Conservation (phyloP, 2,329 filamentous ascomycete species). For the Alternaria dauci region DNA sequence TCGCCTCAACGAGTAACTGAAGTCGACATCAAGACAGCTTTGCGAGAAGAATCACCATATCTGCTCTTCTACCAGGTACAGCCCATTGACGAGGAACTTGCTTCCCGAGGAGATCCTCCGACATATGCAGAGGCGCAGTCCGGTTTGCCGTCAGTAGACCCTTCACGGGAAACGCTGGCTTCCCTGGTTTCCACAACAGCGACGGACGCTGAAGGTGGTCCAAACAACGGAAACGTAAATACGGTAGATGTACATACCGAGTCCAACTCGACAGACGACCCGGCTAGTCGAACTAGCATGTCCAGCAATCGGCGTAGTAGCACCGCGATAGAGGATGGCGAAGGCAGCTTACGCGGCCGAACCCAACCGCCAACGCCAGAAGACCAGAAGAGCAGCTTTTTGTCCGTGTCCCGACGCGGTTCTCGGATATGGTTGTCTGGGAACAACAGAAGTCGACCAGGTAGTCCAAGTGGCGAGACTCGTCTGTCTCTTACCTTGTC, state of each 20-base stretch:
- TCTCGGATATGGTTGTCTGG: constrained; percentile 44
- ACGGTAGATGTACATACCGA: constrained; percentile 24
- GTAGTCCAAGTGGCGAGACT: constrained; percentile 51
- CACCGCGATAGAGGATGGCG: constrained; percentile 52
- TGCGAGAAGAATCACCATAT: constrained; percentile 91
- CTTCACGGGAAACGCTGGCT: constrained; percentile 43
- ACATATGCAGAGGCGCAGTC: constrained; percentile 50
- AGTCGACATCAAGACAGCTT: constrained; percentile 78
- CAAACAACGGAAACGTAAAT: constrained; percentile 37
- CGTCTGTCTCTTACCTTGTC: constrained; percentile 55
- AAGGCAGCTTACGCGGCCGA: constrained; percentile 42
- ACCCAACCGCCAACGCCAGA: constrained; percentile 56
- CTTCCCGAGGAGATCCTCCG: constrained; percentile 50
- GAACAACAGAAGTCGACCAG: constrained; percentile 52
- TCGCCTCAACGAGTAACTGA: constrained; percentile 73
- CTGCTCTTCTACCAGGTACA: constrained; percentile 95
- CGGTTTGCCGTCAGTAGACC: constrained; percentile 28
- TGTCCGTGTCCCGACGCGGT: constrained; percentile 45
- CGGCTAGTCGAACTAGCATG: constrained; percentile 44
- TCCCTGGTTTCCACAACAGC: constrained; percentile 24
- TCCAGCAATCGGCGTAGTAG: constrained; percentile 53
- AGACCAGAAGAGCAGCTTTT: constrained; percentile 48
- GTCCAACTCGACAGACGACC: constrained; percentile 30
- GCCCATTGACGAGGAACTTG: constrained; percentile 77
- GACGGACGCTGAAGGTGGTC: constrained; percentile 30